Conservation (phyloP, 2,329 filamentous ascomycete species). For the Botrytis byssoidea region DNA sequence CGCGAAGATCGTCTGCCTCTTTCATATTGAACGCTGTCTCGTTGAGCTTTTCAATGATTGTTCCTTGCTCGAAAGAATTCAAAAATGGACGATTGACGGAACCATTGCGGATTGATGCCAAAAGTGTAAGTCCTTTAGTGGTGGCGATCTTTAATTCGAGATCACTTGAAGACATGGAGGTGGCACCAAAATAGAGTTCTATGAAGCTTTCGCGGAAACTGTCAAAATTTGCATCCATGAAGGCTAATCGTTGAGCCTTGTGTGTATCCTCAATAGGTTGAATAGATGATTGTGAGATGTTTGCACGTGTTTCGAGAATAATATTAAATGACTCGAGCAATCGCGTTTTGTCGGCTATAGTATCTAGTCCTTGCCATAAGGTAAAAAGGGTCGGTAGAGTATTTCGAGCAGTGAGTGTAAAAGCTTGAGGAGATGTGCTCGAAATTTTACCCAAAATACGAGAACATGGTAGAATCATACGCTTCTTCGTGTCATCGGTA, state of each 20-base stretch:
- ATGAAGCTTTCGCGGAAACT: conserved; percentile 19
- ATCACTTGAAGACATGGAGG: conserved; percentile 24
- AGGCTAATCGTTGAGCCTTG: neutral
- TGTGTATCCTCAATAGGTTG: neutral
- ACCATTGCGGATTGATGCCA: conserved; percentile 32
- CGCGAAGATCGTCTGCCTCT: conserved; percentile 26
- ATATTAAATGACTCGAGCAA: conserved; percentile 35
- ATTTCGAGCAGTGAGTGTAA: neutral
- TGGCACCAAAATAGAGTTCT: conserved; percentile 30
- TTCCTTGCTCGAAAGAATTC: conserved; percentile 28
- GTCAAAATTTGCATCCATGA: conserved; percentile 17
- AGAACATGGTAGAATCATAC: conserved; percentile 18
- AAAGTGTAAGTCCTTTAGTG: conserved; percentile 32
- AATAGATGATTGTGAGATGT: conserved; percentile 13
- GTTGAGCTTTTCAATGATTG: conserved; percentile 33
- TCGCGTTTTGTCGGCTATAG: conserved; percentile 22
- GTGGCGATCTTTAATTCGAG: conserved; percentile 27
- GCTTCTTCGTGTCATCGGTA: conserved; percentile 19
- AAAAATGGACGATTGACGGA: conserved; percentile 24
- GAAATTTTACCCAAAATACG: conserved; percentile 20
- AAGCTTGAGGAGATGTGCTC: conserved; percentile 17
- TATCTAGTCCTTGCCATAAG: conserved; percentile 14
- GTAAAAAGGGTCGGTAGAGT: conserved; percentile 7
- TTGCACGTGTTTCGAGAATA: conserved; percentile 32
- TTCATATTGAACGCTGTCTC: conserved; percentile 24